Percentiles rank a stretch among this genome's conserved stretches.
Evolutionary conservation across 2,329 filamentous ascomycete genomes (phyloP).

Genomic region (Davidsoniella virescens): DNA sequence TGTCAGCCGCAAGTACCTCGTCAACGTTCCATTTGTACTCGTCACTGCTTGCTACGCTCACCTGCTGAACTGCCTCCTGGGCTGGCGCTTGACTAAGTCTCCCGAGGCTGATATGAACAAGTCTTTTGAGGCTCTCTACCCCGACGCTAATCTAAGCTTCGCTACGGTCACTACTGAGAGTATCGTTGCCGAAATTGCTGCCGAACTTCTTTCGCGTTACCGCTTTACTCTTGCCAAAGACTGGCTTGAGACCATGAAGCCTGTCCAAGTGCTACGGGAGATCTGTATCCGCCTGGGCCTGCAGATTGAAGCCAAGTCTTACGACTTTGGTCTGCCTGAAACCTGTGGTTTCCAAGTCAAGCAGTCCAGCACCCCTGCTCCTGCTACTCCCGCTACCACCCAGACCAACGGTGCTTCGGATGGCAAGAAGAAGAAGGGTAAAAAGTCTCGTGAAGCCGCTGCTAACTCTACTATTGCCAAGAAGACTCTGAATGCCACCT

Average conservation of each 20-base stretch:
- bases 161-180: constrained; percentile 59
- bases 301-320: constrained; percentile 60
- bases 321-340: constrained; percentile 20
- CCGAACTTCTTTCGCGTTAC: constrained; percentile 58
- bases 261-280: constrained; percentile 76
- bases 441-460: constrained; percentile 38
- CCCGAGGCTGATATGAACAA: constrained; percentile 66
- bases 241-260: constrained; percentile 53
- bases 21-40: constrained; percentile 62
- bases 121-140: constrained; percentile 57
- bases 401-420: constrained; percentile 24
- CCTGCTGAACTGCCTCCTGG: constrained; percentile 84
- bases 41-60: constrained; percentile 69
- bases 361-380: constrained; percentile 17
- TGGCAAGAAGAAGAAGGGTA: constrained; percentile 33
- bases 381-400: constrained; percentile 19
- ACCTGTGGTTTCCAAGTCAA: constrained; percentile 10
- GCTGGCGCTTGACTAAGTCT: constrained; percentile 56
- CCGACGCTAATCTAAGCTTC: constrained; percentile 68
- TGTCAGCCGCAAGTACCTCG: constrained; percentile 61
- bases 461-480: constrained; percentile 29
- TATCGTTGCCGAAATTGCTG: constrained; percentile 52
- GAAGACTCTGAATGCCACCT: constrained; percentile 37
- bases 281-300: constrained; percentile 77
- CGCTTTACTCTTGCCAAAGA: constrained; percentile 53